Base-by-base conservation (phyloP, 1,284 basidiomycete genomes). In the Cryptococcus hybrid region DNA sequence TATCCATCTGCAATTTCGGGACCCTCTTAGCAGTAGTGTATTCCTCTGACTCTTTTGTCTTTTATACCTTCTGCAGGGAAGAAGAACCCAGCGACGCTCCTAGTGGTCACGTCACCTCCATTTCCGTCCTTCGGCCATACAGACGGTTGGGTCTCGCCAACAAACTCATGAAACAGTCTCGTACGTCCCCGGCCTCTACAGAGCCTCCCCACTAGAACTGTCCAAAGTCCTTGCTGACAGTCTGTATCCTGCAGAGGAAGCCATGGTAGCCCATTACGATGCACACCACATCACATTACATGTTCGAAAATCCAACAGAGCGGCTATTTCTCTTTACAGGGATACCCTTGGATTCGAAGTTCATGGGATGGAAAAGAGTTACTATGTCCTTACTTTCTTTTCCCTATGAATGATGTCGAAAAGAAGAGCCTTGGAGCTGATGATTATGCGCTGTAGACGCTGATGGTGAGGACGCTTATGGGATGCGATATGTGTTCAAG, bases 391-490 rank as follows among this genome's bases (percentile, higher is more conserved):
- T 47, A 40, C 40, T 13, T 9, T 34, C 11, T 37, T 44, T 3
- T 40, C 18, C 47, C 47, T 43, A 44, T 42, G 47, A 42, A 40
- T 11, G 6, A 34, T 42, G 13, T 7, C 50, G n/a, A 40, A 51
- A 18, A 18, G 18, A 18, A 18, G 7, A 13, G 34, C 38, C 18
- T 30, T 30, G 30, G 30, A 30, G 4, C 30, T 30, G 30, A 30
- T 30, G 30, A 30, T 30, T 30, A 30, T 30, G 30, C 30, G 30
- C 0, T 40, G 30, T 63, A 92, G 91, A 94, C 79, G 91, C 90
- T 3, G 92, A 95, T 69, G 90, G 91, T 7, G 92, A 95, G 78
- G 90, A 94, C 66, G 92, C 92, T 39, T 92, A 90, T 70, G 86
- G 89, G 2, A 94, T 95, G 92, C 84, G 85, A 43, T 82, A 90